phyloP scores from a whole-genome alignment of 306 rosid species.

The Lathyrus aphaca region DNA sequence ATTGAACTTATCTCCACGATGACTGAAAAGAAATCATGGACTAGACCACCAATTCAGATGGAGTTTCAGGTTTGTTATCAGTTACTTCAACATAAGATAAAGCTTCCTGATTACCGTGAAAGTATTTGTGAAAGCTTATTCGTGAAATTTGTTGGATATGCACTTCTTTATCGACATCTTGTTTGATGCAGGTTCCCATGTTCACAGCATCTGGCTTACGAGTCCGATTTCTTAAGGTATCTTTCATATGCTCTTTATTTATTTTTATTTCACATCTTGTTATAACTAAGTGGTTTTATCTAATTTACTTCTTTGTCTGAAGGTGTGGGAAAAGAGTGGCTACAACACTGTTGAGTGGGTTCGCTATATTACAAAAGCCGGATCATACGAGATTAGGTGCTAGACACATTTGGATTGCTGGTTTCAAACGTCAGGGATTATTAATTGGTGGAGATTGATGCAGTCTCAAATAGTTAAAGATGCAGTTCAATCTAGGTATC shows the following conservation, averaged over 20 bases:
- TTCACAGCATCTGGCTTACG: constrained; percentile 96
- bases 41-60: constrained; percentile 98
- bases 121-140: constrained; percentile 24
- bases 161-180: background rate
- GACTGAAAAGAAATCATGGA: constrained; percentile 92
- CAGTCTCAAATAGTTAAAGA: constrained; percentile 21
- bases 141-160: background rate
- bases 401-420: constrained; percentile 47
- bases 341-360: constrained; percentile 99
- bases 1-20: constrained; percentile 96
- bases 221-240: constrained; percentile 94
- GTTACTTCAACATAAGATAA: constrained; percentile 19
- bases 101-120: background rate
- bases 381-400: constrained; percentile 93
- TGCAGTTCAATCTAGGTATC: constrained; percentile 24
- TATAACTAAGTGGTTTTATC: constrained; percentile 2
- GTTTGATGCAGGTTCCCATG: constrained; percentile 74
- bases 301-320: constrained; percentile 40
- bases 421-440: constrained; percentile 39
- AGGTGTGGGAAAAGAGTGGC: constrained; percentile 99
- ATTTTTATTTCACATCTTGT: background rate
- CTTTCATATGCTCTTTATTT: background rate
- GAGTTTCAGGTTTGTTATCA: constrained; percentile 81
- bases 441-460: constrained; percentile 32
- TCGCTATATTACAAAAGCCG: constrained; percentile 95